Evolutionary conservation across 257 asterid genomes (phyloP).

Genomic region (Nicotiana attenuata): DNA sequence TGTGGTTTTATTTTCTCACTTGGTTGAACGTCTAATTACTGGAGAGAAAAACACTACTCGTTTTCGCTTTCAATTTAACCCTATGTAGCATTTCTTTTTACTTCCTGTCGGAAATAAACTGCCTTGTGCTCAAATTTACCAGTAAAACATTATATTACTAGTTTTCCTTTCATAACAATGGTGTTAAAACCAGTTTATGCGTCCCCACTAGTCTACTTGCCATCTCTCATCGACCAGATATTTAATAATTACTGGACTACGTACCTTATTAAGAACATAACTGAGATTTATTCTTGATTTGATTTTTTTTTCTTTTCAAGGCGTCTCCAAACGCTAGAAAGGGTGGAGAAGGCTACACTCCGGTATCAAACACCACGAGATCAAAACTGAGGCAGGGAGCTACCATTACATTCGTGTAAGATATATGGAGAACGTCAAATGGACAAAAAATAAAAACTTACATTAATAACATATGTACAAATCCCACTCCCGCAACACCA

Average conservation of each 20-base stretch:
- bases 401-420: neutral
- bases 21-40: too few relatives aligned
- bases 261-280: neutral
- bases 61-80: too few relatives aligned
- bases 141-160: neutral
- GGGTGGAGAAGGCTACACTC: neutral
- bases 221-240: neutral
- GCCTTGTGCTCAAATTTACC: neutral
- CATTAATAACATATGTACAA: slow-evolving; percentile 14
- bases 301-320: neutral
- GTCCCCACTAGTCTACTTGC: neutral
- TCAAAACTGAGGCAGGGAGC: slow-evolving; percentile 3
- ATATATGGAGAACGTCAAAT: slow-evolving; percentile 6
- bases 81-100: too few relatives aligned
- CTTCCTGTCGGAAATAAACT: too few relatives aligned
- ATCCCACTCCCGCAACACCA: slow-evolving; percentile 10
- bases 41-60: too few relatives aligned
- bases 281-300: neutral
- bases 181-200: neutral
- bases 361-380: neutral
- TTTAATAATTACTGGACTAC: neutral
- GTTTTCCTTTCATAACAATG: neutral
- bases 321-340: neutral
- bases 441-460: slow-evolving; percentile 10
- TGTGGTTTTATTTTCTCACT: too few relatives aligned